Percentiles rank a stretch among this genome's conserved stretches.
Evolutionary conservation across 2,329 filamentous ascomycete genomes (phyloP).

Genomic region (Paecilomyces sp.): DNA sequence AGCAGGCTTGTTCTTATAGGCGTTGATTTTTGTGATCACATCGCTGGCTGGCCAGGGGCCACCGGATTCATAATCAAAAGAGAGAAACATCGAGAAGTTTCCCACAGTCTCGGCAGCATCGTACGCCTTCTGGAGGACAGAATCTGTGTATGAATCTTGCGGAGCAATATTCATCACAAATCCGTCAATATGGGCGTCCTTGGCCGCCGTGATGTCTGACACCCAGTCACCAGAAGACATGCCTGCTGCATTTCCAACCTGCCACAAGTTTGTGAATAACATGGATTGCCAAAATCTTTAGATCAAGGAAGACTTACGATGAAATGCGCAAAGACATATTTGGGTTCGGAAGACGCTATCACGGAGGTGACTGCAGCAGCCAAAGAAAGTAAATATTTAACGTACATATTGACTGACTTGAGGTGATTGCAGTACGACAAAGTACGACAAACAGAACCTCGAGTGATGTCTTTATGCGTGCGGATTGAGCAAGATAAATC

Average conservation of each 20-base stretch:
- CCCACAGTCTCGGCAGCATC: constrained; percentile 18
- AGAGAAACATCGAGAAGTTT: constrained; percentile 25
- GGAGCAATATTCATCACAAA: constrained; percentile 26
- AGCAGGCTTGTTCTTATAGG: constrained; percentile 14
- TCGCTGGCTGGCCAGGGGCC: constrained; percentile 19
- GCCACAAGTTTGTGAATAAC: background rate
- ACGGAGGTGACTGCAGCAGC: constrained; percentile 3
- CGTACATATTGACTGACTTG: constrained; percentile 4
- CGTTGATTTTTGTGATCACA: constrained; percentile 20
- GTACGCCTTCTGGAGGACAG: constrained; percentile 20
- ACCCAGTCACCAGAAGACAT: constrained; percentile 18
- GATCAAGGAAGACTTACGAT: constrained; percentile 16
- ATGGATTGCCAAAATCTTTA: background rate
- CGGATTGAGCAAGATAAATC: background rate
- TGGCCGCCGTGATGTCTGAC: constrained; percentile 18
- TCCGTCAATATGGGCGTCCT: constrained; percentile 23
- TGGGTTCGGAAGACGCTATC: constrained; percentile 11
- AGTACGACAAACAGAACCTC: background rate
- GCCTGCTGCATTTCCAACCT: constrained; percentile 20
- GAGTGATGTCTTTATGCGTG: background rate
- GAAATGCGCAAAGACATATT: constrained; percentile 28
- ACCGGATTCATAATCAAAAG: constrained; percentile 26
- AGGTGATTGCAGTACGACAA: background rate
- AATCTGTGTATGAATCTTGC: constrained; percentile 22
- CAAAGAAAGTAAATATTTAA: constrained; percentile 10